Evolutionary conservation across 2,329 filamentous ascomycete species (phyloP), one percentile per base, ranked within the genome.

Genomic region (Fusarium pseudograminearum): DNA sequence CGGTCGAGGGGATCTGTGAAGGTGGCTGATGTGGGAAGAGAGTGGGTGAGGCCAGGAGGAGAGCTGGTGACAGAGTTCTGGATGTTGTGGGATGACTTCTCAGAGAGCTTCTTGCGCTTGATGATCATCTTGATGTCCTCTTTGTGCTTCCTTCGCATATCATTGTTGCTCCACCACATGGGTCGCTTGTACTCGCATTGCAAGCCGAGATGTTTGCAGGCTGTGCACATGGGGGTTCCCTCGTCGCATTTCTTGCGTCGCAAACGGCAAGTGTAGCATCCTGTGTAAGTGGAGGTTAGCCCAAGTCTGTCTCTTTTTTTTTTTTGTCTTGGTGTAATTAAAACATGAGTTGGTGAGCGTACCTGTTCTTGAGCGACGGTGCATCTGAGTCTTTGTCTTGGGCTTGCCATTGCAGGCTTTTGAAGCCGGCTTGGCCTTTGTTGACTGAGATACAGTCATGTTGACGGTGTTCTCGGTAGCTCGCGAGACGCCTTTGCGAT

Each of bases 101-200:
- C 95, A 28, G 90, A 90, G 73, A 97, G 86, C 87, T 98, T 98
- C 78, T 96, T 98, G 78, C 91, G 89, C 89, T 97, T 98, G 85
- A 99, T 98, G 81, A 95, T 93, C 81, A 92, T 91, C 87, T 99
- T 99, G 86, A 99, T 97, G 73, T 91, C 84, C 78, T 98, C 96
- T 83, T 98, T 99, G 80, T 98, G 93, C 59, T 90, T 84, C 74
- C 91, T 89, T 73, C 96, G 87, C 77, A 92, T 89, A 69, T 97
- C 94, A 77, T 92, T 92, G 85, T 96, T 98, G 82, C 91, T 92
- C 96, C 96, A 99, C 96, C 96, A 99, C 82, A 93, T 89, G 38
- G 96, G 96, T 77, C 94, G 86, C 86, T 97, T 97, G 84, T 98
- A 99, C 84, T 98, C 94, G 84, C 96, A 99, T 76, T 87, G 86